Percentiles rank a stretch among this genome's conserved stretches.
Evolutionary conservation across 1,139 yeast genomes (phyloP).

Genomic region (Kodamaea alishanica): DNA sequence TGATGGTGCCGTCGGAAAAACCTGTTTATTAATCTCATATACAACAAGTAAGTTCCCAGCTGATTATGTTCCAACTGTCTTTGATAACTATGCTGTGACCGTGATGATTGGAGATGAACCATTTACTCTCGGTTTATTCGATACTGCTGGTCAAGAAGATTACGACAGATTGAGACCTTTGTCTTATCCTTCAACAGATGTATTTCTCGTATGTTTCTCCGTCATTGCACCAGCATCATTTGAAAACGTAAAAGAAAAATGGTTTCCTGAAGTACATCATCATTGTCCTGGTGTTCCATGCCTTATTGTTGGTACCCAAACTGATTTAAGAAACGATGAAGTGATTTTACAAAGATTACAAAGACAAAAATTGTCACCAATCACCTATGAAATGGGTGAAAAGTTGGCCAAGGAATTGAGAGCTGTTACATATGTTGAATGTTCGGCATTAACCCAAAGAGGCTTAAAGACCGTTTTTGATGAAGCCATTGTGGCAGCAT

Average conservation of each 20-base stretch:
- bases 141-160: constrained; percentile 99
- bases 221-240: constrained; percentile 97
- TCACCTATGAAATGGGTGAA: constrained; percentile 84
- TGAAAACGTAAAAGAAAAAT: constrained; percentile 94
- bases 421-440: constrained; percentile 94
- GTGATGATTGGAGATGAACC: constrained; percentile 99
- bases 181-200: constrained; percentile 95
- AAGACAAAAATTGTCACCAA: constrained; percentile 86
- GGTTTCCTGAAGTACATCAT: constrained; percentile 98
- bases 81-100: constrained; percentile 96
- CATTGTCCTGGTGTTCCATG: constrained; percentile 98
- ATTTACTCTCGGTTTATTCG: constrained; percentile 90
- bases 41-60: constrained; percentile 93
- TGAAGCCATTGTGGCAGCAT: constrained; percentile 94
- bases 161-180: constrained; percentile 95
- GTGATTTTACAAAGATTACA: constrained; percentile 83
- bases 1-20: constrained; percentile 93
- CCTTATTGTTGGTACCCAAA: constrained; percentile 92
- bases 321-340: constrained; percentile 91
- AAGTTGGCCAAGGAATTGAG: constrained; percentile 88
- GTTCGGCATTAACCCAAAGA: constrained; percentile 96
- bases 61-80: constrained; percentile 93
- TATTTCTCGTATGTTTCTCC: constrained; percentile 89
- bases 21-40: constrained; percentile 61
- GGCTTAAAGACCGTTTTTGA: constrained; percentile 95